Conservation (phyloP, 2,329 filamentous ascomycete genomes). For the Alternaria rosae region DNA sequence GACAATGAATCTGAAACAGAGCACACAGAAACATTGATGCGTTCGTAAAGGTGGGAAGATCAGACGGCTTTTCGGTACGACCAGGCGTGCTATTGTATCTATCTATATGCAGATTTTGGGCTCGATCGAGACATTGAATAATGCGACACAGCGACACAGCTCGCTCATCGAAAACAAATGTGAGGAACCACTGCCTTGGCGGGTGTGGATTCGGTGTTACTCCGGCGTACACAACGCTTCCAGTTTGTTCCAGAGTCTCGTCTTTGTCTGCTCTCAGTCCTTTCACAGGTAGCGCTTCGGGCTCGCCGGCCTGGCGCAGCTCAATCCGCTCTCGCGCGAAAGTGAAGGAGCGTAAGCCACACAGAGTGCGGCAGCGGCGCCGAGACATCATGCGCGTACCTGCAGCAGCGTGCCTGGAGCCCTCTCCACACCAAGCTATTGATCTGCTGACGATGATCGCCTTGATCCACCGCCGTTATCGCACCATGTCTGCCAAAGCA, state of each 20-base stretch:
- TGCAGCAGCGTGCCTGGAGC: constrained; percentile 36
- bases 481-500: not conserved
- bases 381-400: constrained; percentile 39
- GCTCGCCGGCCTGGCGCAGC: constrained; percentile 40
- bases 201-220: not conserved
- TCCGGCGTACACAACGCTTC: not conserved
- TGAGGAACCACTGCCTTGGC: constrained; percentile 15
- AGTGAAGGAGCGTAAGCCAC: constrained; percentile 35
- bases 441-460: constrained; percentile 11
- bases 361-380: constrained; percentile 13
- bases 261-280: not conserved
- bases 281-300: constrained; percentile 26
- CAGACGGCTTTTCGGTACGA: not conserved
- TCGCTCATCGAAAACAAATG: not conserved
- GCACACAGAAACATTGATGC: not conserved
- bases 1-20: constrained; percentile 1
- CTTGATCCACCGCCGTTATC: not conserved
- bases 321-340: constrained; percentile 24
- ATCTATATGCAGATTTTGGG: not conserved
- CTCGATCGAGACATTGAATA: not conserved
- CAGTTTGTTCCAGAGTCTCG: no score
- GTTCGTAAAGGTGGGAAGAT: not conserved
- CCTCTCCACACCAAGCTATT: constrained; percentile 2
- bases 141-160: not conserved
- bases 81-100: not conserved